These are phyloP conservation scores for Colletotrichum lentis DNA, from an alignment of 2,329 filamentous ascomycete genomes.

Conservation along the genomic window DNA sequence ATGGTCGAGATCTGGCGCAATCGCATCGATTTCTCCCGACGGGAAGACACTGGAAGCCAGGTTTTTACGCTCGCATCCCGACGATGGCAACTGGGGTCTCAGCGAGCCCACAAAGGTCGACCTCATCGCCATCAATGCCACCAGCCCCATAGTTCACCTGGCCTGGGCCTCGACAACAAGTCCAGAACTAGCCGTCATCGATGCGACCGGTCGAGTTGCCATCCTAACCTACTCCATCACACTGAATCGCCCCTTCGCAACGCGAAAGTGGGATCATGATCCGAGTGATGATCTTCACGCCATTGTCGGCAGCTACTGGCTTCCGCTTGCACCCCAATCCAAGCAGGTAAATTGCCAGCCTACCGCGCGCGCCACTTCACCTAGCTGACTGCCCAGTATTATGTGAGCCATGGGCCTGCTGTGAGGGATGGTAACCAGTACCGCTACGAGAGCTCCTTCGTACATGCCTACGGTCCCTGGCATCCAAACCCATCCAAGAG, in stretches of 20 bases:
- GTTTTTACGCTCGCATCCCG: conserved; percentile 73
- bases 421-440: conserved; percentile 70
- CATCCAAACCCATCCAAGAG: conserved; percentile 77
- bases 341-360: conserved; percentile 48
- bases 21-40: conserved; percentile 80
- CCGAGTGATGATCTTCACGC: conserved; percentile 76
- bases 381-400: conserved; percentile 45
- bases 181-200: conserved; percentile 83
- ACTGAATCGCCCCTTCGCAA: conserved; percentile 74
- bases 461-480: conserved; percentile 73
- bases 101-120: conserved; percentile 73
- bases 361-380: conserved; percentile 31
- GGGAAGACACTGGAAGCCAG: conserved; percentile 75
- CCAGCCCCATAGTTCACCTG: conserved; percentile 78
- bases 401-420: conserved; percentile 67
- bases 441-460: conserved; percentile 72
- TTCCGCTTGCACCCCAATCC: conserved; percentile 65
- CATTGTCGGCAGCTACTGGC: conserved; percentile 87
- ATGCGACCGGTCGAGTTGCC: conserved; percentile 78
- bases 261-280: conserved; percentile 72
- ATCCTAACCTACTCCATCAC: conserved; percentile 76
- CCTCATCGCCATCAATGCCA: conserved; percentile 68
- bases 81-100: conserved; percentile 77
- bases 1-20: conserved; percentile 88
- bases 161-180: conserved; percentile 78